Conservation (phyloP, 2,329 filamentous ascomycete species). For the Ceratocystis lukuohia region DNA sequence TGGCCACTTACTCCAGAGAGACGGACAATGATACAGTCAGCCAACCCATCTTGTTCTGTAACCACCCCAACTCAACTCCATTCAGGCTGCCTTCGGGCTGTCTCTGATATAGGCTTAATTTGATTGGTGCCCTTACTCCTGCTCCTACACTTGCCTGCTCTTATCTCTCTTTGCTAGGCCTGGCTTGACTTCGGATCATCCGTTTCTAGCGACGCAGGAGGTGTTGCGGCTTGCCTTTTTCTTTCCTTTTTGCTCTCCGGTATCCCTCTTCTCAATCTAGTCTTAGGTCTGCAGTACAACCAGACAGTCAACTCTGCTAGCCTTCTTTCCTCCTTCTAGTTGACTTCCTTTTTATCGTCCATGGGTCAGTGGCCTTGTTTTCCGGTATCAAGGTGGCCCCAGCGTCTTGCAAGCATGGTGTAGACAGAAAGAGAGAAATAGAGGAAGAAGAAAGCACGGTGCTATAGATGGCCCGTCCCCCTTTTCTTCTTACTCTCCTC, state of each 20-base stretch:
- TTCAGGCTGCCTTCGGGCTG: too few relatives aligned
- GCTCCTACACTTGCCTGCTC: not conserved
- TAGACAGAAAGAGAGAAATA: not conserved
- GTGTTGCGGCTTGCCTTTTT: not conserved
- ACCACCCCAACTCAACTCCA: too few relatives aligned
- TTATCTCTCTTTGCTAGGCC: not conserved
- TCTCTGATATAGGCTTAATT: too few relatives aligned
- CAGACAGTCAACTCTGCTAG: not conserved
- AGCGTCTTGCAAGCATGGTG: not conserved
- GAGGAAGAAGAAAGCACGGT: not conserved
- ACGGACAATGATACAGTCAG: too few relatives aligned
- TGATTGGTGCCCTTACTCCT: not conserved
- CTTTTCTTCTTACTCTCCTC: not conserved
- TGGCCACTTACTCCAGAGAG: too few relatives aligned
- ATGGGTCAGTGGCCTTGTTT: not conserved
- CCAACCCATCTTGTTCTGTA: too few relatives aligned
- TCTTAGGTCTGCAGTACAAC: not conserved
- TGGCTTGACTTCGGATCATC: not conserved
- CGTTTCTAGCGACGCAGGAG: not conserved
- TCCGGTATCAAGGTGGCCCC: not conserved
- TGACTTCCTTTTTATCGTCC: not conserved
- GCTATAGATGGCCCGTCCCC: not conserved
- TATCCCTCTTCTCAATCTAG: not conserved
- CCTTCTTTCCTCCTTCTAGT: not conserved
- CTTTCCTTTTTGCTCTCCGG: not conserved